phyloP scores from a whole-genome alignment of 1,284 basidiomycete genomes.

The Ceratobasidium sp. region DNA sequence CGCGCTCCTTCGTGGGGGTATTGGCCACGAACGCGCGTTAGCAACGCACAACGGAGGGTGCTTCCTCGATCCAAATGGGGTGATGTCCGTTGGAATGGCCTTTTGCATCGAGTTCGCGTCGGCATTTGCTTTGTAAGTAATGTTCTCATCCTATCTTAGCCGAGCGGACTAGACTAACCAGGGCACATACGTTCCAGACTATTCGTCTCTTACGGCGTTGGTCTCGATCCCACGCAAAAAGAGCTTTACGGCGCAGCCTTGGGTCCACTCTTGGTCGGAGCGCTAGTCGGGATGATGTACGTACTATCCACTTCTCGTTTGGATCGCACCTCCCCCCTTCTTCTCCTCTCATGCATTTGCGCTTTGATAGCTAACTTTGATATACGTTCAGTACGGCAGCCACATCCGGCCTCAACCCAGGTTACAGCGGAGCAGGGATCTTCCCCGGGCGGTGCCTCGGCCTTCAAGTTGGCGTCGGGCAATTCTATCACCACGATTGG shows the following conservation, averaged over 20 bases:
- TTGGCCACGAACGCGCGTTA: constrained; percentile 37
- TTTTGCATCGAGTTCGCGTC: constrained; percentile 39
- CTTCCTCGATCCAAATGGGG: constrained; percentile 40
- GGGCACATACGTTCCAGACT: constrained; percentile 4
- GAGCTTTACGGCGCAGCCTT: constrained; percentile 39
- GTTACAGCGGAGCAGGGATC: constrained; percentile 40
- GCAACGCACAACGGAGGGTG: constrained; percentile 40
- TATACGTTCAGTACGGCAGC: constrained; percentile 24
- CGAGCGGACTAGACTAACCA: not conserved
- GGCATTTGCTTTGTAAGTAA: constrained; percentile 38
- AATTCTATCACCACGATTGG: constrained; percentile 39
- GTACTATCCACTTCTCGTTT: constrained; percentile 6
- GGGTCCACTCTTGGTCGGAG: constrained; percentile 38
- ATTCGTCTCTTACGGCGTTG: constrained; percentile 39
- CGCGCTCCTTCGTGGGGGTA: constrained; percentile 36
- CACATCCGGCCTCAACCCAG: constrained; percentile 40
- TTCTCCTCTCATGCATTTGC: not conserved
- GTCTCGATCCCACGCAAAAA: constrained; percentile 40
- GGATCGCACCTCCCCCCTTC: too few species aligned
- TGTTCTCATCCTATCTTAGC: not conserved
- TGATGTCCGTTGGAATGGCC: constrained; percentile 39
- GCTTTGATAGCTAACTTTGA: constrained; percentile 12
- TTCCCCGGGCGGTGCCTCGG: constrained; percentile 41
- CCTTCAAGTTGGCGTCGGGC: constrained; percentile 38
- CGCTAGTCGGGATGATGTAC: constrained; percentile 39